phyloP scores from a whole-genome alignment of 208 protist genomes.

The Trypanosoma congolense region DNA sequence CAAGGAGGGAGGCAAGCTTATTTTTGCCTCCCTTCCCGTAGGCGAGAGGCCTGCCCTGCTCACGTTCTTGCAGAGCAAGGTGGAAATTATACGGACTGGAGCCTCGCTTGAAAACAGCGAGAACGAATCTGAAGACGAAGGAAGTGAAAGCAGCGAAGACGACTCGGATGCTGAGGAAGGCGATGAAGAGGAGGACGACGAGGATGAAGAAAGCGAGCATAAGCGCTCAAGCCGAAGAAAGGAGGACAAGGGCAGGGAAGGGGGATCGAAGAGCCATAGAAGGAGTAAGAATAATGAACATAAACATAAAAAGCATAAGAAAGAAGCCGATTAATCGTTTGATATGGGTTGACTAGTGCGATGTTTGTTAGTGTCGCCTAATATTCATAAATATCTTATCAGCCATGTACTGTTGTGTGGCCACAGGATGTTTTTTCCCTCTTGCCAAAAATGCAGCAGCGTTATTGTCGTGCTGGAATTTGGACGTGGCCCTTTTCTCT shows the following conservation, averaged over 20 bases:
- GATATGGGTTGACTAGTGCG: too few species aligned
- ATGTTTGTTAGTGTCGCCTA: too few species aligned
- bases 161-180: conserved; percentile 36
- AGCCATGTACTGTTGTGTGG: too few species aligned
- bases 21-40: conserved; percentile 68
- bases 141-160: conserved; percentile 45
- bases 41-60: conserved; percentile 61
- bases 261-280: too few species aligned
- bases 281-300: conserved; percentile 42
- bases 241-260: too few species aligned
- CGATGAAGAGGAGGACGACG: conserved; percentile 34
- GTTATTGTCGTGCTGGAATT: too few species aligned
- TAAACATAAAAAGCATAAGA: conserved; percentile 28
- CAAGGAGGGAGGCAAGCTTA: conserved; percentile 57
- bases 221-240: conserved; percentile 18
- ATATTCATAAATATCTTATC: too few species aligned
- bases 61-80: conserved; percentile 47
- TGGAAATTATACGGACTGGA: conserved; percentile 44
- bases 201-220: conserved; percentile 43
- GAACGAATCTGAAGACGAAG: conserved; percentile 44
- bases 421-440: too few species aligned
- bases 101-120: conserved; percentile 11
- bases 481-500: too few species aligned
- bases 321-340: neutral
- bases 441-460: too few species aligned